phyloP scores from a whole-genome alignment of 768 basidiomycete genomes.

The Suillus bovinus region DNA sequence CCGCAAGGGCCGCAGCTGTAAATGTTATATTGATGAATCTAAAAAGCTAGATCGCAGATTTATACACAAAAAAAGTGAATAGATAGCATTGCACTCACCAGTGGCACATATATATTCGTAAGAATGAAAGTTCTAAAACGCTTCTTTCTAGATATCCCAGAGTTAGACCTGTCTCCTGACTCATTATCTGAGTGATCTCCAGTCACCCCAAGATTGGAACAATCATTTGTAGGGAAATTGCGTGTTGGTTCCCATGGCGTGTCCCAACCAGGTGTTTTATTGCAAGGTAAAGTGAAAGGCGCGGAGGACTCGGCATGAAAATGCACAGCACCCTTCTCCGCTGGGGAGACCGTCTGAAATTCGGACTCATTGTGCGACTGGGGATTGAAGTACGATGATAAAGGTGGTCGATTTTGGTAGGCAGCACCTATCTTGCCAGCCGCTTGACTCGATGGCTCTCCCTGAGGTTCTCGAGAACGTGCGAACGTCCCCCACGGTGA shows the following conservation, averaged over 20 bases:
- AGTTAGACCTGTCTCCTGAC: slow-evolving; percentile 28
- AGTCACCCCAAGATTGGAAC: slow-evolving; percentile 13
- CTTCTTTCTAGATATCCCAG: slow-evolving; percentile 41
- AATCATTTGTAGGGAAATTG: slow-evolving; percentile 17
- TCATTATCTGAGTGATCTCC: slow-evolving; percentile 26
- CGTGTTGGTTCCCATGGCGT: slow-evolving; percentile 49
- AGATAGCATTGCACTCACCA: slow-evolving; percentile 47
- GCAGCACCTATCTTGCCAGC: slow-evolving; percentile 33
- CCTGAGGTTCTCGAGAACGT: slow-evolving; percentile 46
- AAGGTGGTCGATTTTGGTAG: slow-evolving; percentile 50
- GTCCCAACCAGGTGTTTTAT: slow-evolving; percentile 64
- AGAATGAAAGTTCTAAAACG: slow-evolving; percentile 66
- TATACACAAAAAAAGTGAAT: slow-evolving; percentile 10
- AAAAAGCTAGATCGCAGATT: slow-evolving; percentile 57
- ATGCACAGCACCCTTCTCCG: neutral
- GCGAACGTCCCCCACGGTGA: slow-evolving; percentile 80
- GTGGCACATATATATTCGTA: slow-evolving; percentile 73
- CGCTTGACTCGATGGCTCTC: slow-evolving; percentile 24
- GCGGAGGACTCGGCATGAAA: slow-evolving; percentile 12
- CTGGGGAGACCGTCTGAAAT: neutral
- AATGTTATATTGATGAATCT: slow-evolving; percentile 84
- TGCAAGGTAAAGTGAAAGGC: slow-evolving; percentile 55
- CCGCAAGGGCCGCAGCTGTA: slow-evolving; percentile 73
- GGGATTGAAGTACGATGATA: slow-evolving; percentile 42
- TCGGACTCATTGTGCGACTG: slow-evolving; percentile 9